A percentile compares a stretch with the other conserved stretches of the same genome.
Conservation (phyloP, 1,139 yeast genomes). For the Hansenula lynferdii region DNA sequence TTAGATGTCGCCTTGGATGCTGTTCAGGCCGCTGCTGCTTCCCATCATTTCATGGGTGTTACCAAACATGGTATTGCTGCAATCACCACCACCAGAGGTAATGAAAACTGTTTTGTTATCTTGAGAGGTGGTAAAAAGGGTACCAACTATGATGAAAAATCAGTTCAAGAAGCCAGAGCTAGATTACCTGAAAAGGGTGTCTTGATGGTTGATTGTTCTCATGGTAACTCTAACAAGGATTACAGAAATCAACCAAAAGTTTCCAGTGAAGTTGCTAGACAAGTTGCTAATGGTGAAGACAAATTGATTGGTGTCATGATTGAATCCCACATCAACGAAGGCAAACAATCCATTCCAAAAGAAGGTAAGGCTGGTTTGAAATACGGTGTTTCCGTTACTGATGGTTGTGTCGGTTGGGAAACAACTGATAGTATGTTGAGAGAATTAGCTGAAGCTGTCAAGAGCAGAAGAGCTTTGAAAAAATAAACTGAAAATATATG, state of each 20-base stretch:
- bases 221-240: conserved; percentile 93
- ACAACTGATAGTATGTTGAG: conserved; percentile 76
- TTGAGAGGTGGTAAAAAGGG: conserved; percentile 95
- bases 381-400: conserved; percentile 96
- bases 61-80: conserved; percentile 97
- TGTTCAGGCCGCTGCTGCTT: conserved; percentile 82
- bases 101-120: conserved; percentile 82
- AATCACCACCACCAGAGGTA: conserved; percentile 92
- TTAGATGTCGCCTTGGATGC: conserved; percentile 94
- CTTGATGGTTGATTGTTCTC: conserved; percentile 95
- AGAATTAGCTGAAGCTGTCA: conserved; percentile 77
- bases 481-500: conserved; percentile 1
- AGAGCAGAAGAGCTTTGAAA: conserved; percentile 57
- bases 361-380: conserved; percentile 72
- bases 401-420: conserved; percentile 94
- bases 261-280: conserved; percentile 71
- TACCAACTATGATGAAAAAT: conserved; percentile 82
- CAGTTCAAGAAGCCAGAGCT: conserved; percentile 72
- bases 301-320: conserved; percentile 91
- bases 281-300: conserved; percentile 75
- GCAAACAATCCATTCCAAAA: conserved; percentile 80
- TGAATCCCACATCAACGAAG: conserved; percentile 89
- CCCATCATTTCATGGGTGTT: conserved; percentile 96
- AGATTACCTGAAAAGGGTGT: conserved; percentile 45
- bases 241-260: conserved; percentile 94